Percentiles rank a stretch among this genome's conserved stretches.
phyloP scores from a whole-genome alignment of 2,329 filamentous ascomycete genomes.

The Pestalotiopsis sp. region DNA sequence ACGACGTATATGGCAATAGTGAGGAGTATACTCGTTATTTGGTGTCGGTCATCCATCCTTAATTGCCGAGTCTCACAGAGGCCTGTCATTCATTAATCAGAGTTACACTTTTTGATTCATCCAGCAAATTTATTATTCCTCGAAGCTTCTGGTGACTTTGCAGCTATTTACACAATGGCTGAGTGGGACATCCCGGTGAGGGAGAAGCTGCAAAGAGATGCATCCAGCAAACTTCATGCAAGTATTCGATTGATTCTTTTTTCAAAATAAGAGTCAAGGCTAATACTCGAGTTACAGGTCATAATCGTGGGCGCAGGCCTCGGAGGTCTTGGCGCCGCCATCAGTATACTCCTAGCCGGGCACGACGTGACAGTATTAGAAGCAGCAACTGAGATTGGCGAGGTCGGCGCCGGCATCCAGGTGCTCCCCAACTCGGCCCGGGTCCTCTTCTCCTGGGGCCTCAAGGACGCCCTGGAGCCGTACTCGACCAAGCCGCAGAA shows the following conservation, averaged over 20 bases:
- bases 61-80: neutral
- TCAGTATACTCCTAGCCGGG: conserved; percentile 45
- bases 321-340: conserved; percentile 54
- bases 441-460: conserved; percentile 50
- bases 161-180: neutral
- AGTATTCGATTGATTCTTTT: neutral
- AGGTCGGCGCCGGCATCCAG: conserved; percentile 54
- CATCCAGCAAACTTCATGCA: conserved; percentile 23
- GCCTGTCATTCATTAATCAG: neutral
- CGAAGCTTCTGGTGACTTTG: neutral
- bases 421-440: conserved; percentile 49
- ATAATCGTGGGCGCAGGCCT: conserved; percentile 59
- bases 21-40: neutral
- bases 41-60: neutral
- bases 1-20: neutral
- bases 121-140: neutral
- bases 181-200: conserved; percentile 8
- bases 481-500: conserved; percentile 43
- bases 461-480: conserved; percentile 40
- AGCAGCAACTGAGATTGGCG: conserved; percentile 45
- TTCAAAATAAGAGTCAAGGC: neutral
- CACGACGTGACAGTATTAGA: conserved; percentile 52
- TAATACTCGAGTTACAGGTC: conserved; percentile 34
- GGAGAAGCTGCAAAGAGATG: conserved; percentile 21
- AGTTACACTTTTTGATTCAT: too few species aligned